Conservation (phyloP, 164 flowering plant species). For the Buxus sempervirens region DNA sequence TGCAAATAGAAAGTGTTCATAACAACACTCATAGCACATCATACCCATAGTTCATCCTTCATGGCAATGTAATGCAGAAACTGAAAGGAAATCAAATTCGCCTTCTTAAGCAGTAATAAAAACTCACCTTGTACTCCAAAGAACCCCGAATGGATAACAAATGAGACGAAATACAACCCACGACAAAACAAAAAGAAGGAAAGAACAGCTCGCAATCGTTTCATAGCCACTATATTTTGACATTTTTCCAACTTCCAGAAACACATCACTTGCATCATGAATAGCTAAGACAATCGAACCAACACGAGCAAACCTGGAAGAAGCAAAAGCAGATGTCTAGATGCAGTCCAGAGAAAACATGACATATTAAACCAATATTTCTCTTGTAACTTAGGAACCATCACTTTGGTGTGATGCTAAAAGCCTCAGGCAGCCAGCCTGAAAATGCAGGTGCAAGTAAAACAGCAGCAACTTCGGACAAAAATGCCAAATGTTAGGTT, state of each 20-base stretch:
- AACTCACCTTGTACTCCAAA: slow-evolving; percentile 86
- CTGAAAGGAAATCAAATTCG: background rate
- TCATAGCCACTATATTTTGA: slow-evolving; percentile 83
- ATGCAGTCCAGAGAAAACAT: background rate
- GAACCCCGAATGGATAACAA: slow-evolving; percentile 85
- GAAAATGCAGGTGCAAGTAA: too few species aligned
- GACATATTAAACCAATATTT: background rate
- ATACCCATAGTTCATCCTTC: background rate
- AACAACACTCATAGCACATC: background rate
- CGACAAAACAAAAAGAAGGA: slow-evolving; percentile 69
- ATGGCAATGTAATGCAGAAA: background rate
- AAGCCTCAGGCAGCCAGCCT: too few species aligned
- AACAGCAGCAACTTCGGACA: too few species aligned
- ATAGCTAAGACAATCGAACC: slow-evolving; percentile 92
- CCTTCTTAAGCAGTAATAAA: slow-evolving; percentile 1
- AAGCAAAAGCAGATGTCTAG: background rate
- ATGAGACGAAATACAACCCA: slow-evolving; percentile 84
- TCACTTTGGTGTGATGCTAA: too few species aligned
- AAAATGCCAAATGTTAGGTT: too few species aligned
- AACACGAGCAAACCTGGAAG: slow-evolving; percentile 78
- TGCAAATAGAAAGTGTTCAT: background rate
- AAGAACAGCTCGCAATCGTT: slow-evolving; percentile 59
- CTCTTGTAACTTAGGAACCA: too few species aligned
- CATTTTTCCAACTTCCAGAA: slow-evolving; percentile 91
- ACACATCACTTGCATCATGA: slow-evolving; percentile 96